Evolutionary conservation across 2,329 filamentous ascomycete species (phyloP), one percentile per base, ranked within the genome.

Genomic region (Aspergillus proliferans): DNA sequence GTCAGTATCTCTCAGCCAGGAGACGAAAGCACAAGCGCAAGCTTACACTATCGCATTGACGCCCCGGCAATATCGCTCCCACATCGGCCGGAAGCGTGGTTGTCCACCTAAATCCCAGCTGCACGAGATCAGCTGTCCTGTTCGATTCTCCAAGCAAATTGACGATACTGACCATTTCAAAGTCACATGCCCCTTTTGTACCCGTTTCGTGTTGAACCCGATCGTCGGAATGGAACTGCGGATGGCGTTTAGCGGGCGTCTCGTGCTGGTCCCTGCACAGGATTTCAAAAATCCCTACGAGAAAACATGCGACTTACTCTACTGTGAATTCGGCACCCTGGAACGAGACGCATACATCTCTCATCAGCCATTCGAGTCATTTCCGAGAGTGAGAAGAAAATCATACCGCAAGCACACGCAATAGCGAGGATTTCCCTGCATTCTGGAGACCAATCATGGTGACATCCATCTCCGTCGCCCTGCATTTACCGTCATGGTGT

Each of bases 381-480:
- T 39, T 41, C 12, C 47, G 48, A 46, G 46, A 53, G 50, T 36
- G 50, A 38, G 40, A 50, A 51, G 34, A 9, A 18, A 51, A 28
- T 73, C 92, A 82, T 84, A 98, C 93, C 77, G 92, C 91, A 62
- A 98, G 80, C 63, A 97, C 92, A 62, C 91, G 83, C 70, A 98
- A 78, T 65, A 98, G 73, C 54, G 92, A 97, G 36, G 93, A 97
- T 76, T 98, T 98, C 65, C 93, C 93, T 51, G 93, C 93, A 75
- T 97, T 97, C 70, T 98, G 93, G 67, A 98, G 76, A 21, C 93
- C 93, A 69, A 98, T 92, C 86, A 98, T 95, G 60, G 93, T 97
- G 68, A 98, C 92, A 74, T 98, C 93, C 91, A 98, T 96, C 77
- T 98, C 93, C 58, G 91, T 95, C 60, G 92, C 90, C 93, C 92